Evolutionary conservation across 306 rosid genomes (phyloP).

Genomic region (Vigna reflexopilosa): DNA sequence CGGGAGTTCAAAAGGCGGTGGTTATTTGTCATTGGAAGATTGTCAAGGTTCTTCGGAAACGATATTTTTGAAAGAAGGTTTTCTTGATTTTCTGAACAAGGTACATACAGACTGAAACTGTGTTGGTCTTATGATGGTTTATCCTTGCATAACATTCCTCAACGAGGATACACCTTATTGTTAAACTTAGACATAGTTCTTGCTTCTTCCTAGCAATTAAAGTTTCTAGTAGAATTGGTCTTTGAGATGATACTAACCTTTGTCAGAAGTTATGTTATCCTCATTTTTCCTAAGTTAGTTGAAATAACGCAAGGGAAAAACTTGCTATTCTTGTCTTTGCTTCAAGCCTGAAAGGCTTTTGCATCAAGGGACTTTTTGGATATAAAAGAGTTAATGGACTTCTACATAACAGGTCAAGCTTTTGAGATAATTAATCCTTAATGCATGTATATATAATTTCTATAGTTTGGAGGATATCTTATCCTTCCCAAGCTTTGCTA

Average conservation of each 20-base stretch:
- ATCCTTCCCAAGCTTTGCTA: not conserved
- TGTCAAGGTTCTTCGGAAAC: constrained; percentile 61
- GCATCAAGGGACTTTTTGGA: not conserved
- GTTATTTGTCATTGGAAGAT: constrained; percentile 76
- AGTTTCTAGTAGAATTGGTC: not conserved
- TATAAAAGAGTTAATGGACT: constrained; percentile 8
- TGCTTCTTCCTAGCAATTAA: constrained; percentile 12
- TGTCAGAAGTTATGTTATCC: constrained; percentile 18
- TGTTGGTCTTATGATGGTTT: constrained; percentile 26
- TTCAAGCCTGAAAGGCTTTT: constrained; percentile 12
- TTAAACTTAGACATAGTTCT: constrained; percentile 36
- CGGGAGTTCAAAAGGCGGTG: constrained; percentile 63
- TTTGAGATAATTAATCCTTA: not conserved
- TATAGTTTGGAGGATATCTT: constrained; percentile 13
- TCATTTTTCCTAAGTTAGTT: constrained; percentile 6
- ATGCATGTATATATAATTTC: constrained; percentile 2
- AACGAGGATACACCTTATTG: constrained; percentile 34
- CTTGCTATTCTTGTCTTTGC: not conserved
- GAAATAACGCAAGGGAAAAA: constrained; percentile 18
- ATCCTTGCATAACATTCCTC: constrained; percentile 30
- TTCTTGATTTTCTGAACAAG: constrained; percentile 84
- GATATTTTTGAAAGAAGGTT: constrained; percentile 78
- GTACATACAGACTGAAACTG: constrained; percentile 56
- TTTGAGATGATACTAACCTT: constrained; percentile 19
- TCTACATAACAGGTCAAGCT: constrained; percentile 15